phyloP scores from a whole-genome alignment of 768 basidiomycete genomes.

The Mrakia hoshinonis region DNA sequence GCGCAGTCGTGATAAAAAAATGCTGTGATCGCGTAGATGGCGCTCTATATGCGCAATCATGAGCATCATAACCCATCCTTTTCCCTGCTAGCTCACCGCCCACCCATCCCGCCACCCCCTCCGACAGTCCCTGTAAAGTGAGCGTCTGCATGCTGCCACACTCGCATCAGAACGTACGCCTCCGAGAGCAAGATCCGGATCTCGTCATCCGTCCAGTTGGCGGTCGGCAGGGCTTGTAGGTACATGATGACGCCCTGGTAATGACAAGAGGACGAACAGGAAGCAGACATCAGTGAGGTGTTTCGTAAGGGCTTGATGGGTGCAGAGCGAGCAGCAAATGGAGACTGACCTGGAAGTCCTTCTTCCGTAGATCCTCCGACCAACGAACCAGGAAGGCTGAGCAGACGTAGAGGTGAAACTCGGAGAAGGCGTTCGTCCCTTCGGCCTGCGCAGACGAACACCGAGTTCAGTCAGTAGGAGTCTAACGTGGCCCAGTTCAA shows the following conservation, averaged over 20 bases:
- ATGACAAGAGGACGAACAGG: constrained; percentile 1
- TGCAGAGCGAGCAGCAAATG: neutral
- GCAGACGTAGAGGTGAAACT: constrained; percentile 97
- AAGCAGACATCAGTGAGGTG: too few species aligned
- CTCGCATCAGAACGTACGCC: constrained; percentile 62
- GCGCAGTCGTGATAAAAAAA: too few species aligned
- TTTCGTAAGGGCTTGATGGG: too few species aligned
- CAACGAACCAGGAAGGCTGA: constrained; percentile 93
- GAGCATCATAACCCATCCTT: too few species aligned
- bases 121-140: constrained; percentile 25
- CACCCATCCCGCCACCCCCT: constrained; percentile 22
- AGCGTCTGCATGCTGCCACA: constrained; percentile 38
- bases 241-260: constrained; percentile 96
- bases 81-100: too few species aligned
- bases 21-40: too few species aligned
- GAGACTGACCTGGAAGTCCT: constrained; percentile 87
- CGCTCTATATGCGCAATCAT: too few species aligned
- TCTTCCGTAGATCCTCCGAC: constrained; percentile 83
- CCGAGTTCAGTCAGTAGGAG: neutral
- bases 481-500: neutral
- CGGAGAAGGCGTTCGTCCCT: constrained; percentile 93
- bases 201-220: constrained; percentile 91
- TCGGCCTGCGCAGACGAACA: constrained; percentile 59
- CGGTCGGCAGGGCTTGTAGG: constrained; percentile 49
- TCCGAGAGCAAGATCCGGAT: constrained; percentile 90